Conservation (phyloP, 306 rosid genomes). For the Corylus avellana region DNA sequence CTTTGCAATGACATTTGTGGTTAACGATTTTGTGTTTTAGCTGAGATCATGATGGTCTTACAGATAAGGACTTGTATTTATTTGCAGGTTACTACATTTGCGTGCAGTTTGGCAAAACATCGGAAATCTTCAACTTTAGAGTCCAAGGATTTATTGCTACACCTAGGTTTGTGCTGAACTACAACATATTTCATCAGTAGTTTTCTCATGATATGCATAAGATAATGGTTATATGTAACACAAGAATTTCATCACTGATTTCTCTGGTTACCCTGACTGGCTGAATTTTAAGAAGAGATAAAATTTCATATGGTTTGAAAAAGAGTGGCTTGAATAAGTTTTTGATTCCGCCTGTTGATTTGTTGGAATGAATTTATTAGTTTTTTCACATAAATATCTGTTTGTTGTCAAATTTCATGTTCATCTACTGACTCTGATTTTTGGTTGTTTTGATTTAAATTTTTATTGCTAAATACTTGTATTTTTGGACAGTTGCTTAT, state of each 20-base stretch:
- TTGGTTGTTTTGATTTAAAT: not conserved
- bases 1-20: conserved; percentile 18
- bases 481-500: no score
- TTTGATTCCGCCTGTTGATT: not conserved
- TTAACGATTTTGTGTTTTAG: conserved; percentile 15
- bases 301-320: conserved; percentile 3
- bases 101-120: conserved; percentile 96
- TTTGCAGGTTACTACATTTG: conserved; percentile 72
- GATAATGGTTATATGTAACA: conserved; percentile 6
- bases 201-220: conserved; percentile 25
- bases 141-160: conserved; percentile 90
- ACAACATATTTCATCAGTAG: conserved; percentile 18
- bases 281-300: conserved; percentile 1
- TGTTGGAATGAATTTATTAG: not conserved
- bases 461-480: not conserved
- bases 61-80: conserved; percentile 17
- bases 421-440: not conserved
- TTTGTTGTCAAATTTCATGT: not conserved
- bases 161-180: conserved; percentile 67
- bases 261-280: not conserved
- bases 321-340: not conserved
- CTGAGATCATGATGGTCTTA: conserved; percentile 18
- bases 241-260: not conserved
- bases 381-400: not conserved
- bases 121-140: conserved; percentile 90